phyloP scores from a whole-genome alignment of 2,329 filamentous ascomycete genomes.

The Trichoderma brevicompactum region DNA sequence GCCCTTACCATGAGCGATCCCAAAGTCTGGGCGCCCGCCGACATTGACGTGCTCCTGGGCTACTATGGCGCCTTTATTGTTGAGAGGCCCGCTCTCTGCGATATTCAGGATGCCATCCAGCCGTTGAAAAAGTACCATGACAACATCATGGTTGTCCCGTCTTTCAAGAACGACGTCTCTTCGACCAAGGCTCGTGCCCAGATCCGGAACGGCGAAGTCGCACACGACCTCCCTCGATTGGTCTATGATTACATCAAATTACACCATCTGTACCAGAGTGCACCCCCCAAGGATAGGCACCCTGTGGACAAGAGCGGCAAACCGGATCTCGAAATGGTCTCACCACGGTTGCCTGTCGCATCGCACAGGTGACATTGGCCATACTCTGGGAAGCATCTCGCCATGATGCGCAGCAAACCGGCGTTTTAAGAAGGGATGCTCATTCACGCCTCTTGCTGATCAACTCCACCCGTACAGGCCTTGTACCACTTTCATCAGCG shows the following conservation, averaged over 20 bases:
- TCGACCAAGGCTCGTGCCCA: conserved; percentile 79
- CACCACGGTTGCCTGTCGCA: conserved; percentile 21
- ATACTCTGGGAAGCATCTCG: background rate
- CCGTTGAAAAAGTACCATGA: conserved; percentile 76
- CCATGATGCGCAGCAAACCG: background rate
- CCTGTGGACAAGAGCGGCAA: conserved; percentile 16
- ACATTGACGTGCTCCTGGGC: conserved; percentile 82
- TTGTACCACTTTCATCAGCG: conserved; percentile 17
- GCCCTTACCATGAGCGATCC: conserved; percentile 70
- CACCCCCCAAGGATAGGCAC: conserved; percentile 15
- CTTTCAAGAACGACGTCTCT: conserved; percentile 82
- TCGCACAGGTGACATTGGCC: conserved; percentile 18
- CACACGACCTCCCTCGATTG: conserved; percentile 70
- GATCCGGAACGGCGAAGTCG: conserved; percentile 74
- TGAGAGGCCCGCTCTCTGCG: conserved; percentile 75
- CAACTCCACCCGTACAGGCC: background rate
- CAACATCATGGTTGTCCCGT: conserved; percentile 81
- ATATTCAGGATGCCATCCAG: conserved; percentile 80
- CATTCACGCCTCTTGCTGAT: background rate
- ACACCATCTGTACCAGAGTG: conserved; percentile 63
- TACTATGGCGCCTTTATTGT: conserved; percentile 79
- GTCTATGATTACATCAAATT: conserved; percentile 73
- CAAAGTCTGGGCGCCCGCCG: conserved; percentile 77
- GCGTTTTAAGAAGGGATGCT: background rate
- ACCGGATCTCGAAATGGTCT: conserved; percentile 13